Base-by-base conservation (phyloP, 1,284 basidiomycete species). In the Uromyces viciae-fabae region DNA sequence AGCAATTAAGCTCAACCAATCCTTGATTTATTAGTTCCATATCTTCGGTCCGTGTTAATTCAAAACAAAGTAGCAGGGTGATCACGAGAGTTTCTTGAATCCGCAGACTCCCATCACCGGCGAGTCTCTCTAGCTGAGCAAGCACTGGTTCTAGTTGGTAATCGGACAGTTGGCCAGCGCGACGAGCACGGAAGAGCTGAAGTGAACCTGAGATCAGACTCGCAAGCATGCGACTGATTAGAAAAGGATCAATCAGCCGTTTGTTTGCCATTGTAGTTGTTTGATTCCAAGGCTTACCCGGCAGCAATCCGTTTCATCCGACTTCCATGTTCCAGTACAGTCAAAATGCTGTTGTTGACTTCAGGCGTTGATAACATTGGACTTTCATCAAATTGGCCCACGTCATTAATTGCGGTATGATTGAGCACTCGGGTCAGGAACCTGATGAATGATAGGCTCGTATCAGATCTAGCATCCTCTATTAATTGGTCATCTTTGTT, bases 51-150 rank as follows among this genome's bases (percentile, higher is more conserved):
- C 78, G 78, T 42, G 68, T 71, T 33, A 80, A 56, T 46, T 81
- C 79, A 60, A 81, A 75, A 52, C 69, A 71, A 31, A 66, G 71
- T 19, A 74, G 49, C 14, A 81, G 17, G 62, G 60, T 58, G n/a
- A 68, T 52, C 19, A 64, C 46, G n/a, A 81, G 40, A 66, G 71
- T 54, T 68, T 81, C 79, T 54, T 81, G 79, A 42, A 81, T 64
- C 56, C 62, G 64, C 22, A 72, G n/a, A 25, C 42, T 38, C 19
- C 58, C 49, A n/a, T 11, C 3, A 36, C 56, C 43, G 56, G 71
- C 71, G 19, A 81, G 11, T n/a, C 42, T 49, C 9, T 64, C 71
- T 25, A 81, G 64, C 25, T 74, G 69, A 49, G 15, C 19, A 54
- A 75, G 79, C 33, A 81, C 60, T 38, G 60, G 56, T 43, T 74